A percentile compares a stretch with the other conserved stretches of the same genome.
phyloP scores from a whole-genome alignment of 495 filamentous ascomycete species.

The Tetracladium marchalianum region DNA sequence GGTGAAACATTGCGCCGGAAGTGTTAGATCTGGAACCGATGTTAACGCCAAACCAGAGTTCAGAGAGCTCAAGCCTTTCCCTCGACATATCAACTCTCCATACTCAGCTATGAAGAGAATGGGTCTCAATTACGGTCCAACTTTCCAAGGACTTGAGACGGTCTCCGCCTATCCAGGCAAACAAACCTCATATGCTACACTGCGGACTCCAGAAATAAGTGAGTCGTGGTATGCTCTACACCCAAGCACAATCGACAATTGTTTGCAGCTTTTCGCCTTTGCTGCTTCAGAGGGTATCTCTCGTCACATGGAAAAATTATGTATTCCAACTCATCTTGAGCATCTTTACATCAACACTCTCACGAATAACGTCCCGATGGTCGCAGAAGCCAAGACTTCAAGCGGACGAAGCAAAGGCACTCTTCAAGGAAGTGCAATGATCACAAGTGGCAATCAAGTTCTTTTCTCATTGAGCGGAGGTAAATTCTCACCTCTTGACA shows the following conservation, averaged over 20 bases:
- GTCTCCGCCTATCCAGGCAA: slow-evolving; percentile 1
- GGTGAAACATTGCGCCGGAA: slow-evolving; percentile 34
- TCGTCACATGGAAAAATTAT: background rate
- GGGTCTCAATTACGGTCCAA: slow-evolving; percentile 25
- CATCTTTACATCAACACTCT: background rate
- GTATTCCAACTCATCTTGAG: background rate
- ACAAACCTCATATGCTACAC: background rate
- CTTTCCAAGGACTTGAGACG: slow-evolving; percentile 24
- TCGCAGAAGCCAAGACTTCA: background rate
- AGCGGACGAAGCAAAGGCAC: no score
- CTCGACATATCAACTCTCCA: background rate
- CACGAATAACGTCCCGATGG: background rate
- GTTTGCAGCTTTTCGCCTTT: slow-evolving; percentile 1
- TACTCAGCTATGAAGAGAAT: slow-evolving; percentile 6
- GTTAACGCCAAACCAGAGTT: background rate
- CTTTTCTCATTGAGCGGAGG: background rate
- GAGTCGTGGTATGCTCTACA: background rate
- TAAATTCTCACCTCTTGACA: background rate
- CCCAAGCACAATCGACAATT: background rate
- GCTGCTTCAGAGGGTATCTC: background rate
- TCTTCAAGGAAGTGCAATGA: background rate
- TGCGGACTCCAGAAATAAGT: background rate
- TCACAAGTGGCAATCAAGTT: background rate
- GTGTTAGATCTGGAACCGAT: slow-evolving; percentile 15
- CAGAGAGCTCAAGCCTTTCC: background rate